Base-by-base conservation (phyloP, 208 protist species). In the Acanthamoeba royreba region DNA sequence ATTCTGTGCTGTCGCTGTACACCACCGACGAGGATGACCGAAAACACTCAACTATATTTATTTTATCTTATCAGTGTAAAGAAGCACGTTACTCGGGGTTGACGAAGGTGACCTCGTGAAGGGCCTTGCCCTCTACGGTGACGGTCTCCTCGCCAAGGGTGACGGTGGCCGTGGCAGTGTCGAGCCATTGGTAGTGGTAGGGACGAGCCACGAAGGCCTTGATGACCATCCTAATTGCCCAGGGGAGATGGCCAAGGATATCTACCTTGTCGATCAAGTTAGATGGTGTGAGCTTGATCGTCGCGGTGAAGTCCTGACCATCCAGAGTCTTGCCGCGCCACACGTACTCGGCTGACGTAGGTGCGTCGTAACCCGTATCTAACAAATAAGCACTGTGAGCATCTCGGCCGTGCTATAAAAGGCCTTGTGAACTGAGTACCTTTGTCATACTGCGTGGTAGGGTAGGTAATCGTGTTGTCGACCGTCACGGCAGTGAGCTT, bases 61-160 rank as follows among this genome's bases (percentile, higher is more conserved):
- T n/a, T n/a, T n/a, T n/a, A n/a, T n/a, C n/a, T n/a, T n/a, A n/a
- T n/a, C n/a, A n/a, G n/a, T n/a, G n/a, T n/a, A n/a, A n/a, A n/a
- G n/a, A n/a, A n/a, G n/a, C n/a, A n/a, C n/a, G n/a, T 90, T 90
- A 90, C 53, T 90, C 83, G 33, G 83, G 83, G 83, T 90, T 90
- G 46, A 90, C 52, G 40, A 90, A 90, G 83, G 83, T 90, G 40
- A 90, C 83, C 83, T 90, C 83, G 83, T 90, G 83, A 38, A 90
- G 53, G 4, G 83, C 83, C 53, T 90, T 22, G 8, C 83, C 83
- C 53, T 90, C 83, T 33, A 69, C 53, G 52, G 31, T 46, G 38
- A 90, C 38, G 17, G 83, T 90, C 53, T 90, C 53, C 31, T 63
- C 46, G 53, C 83, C 83, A 28, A 90, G 58, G 83, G 83, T 90